Base-by-base conservation (phyloP, 768 basidiomycete genomes). In the Trametes gibbosa region DNA sequence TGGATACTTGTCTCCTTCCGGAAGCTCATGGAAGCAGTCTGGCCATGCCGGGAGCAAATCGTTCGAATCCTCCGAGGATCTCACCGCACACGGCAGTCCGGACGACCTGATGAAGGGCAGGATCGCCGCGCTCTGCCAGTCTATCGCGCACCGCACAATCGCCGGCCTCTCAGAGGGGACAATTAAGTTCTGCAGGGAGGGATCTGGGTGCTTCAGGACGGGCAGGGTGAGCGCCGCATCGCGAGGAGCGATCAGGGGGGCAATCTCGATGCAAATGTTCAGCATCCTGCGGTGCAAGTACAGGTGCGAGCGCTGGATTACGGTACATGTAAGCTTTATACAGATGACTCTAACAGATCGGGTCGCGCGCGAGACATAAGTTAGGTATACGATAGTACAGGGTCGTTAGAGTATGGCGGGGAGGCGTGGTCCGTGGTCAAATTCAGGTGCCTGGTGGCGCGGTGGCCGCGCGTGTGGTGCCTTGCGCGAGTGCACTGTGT, bases 381-480 rank as follows among this genome's bases (percentile, higher is more conserved):
- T 64, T 64, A 64, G 53, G 51, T 60, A 57, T 64, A 64, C 59
- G 43, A 64, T 32, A 32, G 29, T 64, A 64, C 58, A 63, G 50
- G 50, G 25, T 46, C 53, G 58, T 49, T 56, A 59, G 55, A 46
- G 55, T 63, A 59, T 34, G 35, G 50, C 35, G 19, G 46, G 19
- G 35, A 29, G 46, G 17, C 16, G 29, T 52, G 54, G 57, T 58
- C 57, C 49, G 24, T 55, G n/a, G n/a, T n/a, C n/a, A n/a, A n/a
- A n/a, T n/a, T n/a, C n/a, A n/a, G n/a, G n/a, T n/a, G n/a, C n/a
- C n/a, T n/a, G n/a, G n/a, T n/a, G n/a, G n/a, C n/a, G n/a, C n/a
- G n/a, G n/a, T n/a, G n/a, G n/a, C n/a, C n/a, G n/a, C n/a, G n/a
- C n/a, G n/a, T n/a, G n/a, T n/a, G n/a, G n/a, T n/a, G n/a, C n/a